These are phyloP conservation scores for Cladophialophora psammophila DNA, from an alignment of 2,329 filamentous ascomycete genomes.

Conservation along the genomic window DNA sequence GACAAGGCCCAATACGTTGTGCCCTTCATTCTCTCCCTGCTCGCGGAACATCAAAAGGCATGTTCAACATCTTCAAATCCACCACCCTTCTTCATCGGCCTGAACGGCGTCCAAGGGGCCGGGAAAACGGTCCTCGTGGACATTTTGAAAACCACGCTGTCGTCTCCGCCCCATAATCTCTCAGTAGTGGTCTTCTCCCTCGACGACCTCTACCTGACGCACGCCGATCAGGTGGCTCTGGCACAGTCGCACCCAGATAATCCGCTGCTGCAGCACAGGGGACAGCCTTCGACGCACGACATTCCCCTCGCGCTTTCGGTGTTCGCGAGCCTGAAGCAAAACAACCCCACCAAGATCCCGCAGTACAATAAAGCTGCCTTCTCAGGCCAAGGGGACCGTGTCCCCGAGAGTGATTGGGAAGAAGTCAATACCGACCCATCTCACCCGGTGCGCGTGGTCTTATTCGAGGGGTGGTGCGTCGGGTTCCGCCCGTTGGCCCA, in stretches of 20 bases:
- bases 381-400: constrained; percentile 77
- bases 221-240: constrained; percentile 70
- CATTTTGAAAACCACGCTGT: constrained; percentile 68
- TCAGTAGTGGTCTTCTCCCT: constrained; percentile 78
- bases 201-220: constrained; percentile 87
- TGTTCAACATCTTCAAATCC: constrained; percentile 47
- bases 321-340: constrained; percentile 65
- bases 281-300: constrained; percentile 86
- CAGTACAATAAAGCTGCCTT: constrained; percentile 85
- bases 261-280: constrained; percentile 78
- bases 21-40: constrained; percentile 73
- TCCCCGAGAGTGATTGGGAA: constrained; percentile 68
- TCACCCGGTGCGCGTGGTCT: constrained; percentile 65
- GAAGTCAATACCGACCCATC: constrained; percentile 52
- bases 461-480: constrained; percentile 92
- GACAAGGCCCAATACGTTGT: constrained; percentile 81
- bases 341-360: constrained; percentile 68
- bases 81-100: constrained; percentile 80
- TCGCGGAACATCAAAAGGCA: constrained; percentile 60
- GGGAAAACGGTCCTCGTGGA: constrained; percentile 89
- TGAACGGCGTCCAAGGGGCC: constrained; percentile 90
- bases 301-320: constrained; percentile 68
- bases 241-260: constrained; percentile 72
- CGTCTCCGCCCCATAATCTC: constrained; percentile 63
- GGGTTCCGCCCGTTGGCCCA: constrained; percentile 75